Evolutionary conservation across 305 asterid genomes (phyloP), one percentile per base, ranked within the genome.

Genomic region (Fraxinus xanthoxyloides): DNA sequence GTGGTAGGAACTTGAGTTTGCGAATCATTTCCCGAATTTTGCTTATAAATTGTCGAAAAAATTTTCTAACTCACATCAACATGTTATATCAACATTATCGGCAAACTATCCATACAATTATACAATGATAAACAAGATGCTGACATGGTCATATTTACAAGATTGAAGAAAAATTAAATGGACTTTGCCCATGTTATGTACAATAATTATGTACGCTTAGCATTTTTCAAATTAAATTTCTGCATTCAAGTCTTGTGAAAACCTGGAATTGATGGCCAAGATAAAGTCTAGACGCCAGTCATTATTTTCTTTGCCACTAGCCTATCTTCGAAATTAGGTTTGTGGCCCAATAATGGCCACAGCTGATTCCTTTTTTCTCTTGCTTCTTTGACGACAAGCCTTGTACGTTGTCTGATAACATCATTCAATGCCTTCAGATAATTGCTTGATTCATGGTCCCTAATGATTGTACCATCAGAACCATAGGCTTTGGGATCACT

Each of bases 381-480:
- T 19, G 85, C 87, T 78, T 84, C 87, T 77, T 85, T 86, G 9
- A 85, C 90, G 1, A 82, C 82, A 61, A 80, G 81, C 86, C 89
- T 87, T 24, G 89, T 89, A n/a, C 81, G 89, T 28, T 90, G 89
- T 75, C 90, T 85, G 76, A 92, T 84, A 5, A 92, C 89, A 63
- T 84, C 89, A 63, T 92, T 91, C 82, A 90, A 85, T 1, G 95
- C 97, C 92, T 90, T 94, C 54, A 93, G 77, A 87, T 93, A 92
- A 89, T 92, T 95, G 89, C 92, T 90, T 8, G 97, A 91, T 63
- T 93, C 94, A 61, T 95, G 99, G 90, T 95, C 97, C 89, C 99
- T 83, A 0, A 92, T 65, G 84, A 93, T 93, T 26, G 94, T 91
- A 7, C 97, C 99, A 78, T 93, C 91, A 0, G 97, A 91, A 5